phyloP scores from a whole-genome alignment of 2,329 filamentous ascomycete species.

The Moelleriella libera region DNA sequence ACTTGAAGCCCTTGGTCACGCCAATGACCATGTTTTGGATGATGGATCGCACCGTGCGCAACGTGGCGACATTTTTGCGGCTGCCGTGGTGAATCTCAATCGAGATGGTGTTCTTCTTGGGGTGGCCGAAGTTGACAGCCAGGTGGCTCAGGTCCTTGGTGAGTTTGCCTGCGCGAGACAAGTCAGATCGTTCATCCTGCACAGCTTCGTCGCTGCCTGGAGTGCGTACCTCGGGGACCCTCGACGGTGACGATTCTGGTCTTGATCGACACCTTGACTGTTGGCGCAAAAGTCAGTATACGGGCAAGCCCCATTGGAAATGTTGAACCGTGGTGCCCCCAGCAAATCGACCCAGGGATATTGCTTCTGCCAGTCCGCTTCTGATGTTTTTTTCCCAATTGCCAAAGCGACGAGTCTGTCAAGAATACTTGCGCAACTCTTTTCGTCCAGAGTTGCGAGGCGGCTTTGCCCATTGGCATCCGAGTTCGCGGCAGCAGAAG shows the following conservation, averaged over 20 bases:
- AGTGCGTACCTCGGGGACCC: constrained; percentile 68
- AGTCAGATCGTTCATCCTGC: background rate
- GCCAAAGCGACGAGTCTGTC: too few relatives aligned
- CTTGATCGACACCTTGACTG: constrained; percentile 97
- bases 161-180: constrained; percentile 58
- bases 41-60: constrained; percentile 93
- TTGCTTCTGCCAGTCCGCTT: background rate
- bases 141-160: constrained; percentile 93
- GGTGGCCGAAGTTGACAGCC: constrained; percentile 86
- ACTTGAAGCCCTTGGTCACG: constrained; percentile 98
- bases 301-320: background rate
- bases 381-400: too few relatives aligned
- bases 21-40: constrained; percentile 98
- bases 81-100: constrained; percentile 98
- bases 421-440: too few relatives aligned
- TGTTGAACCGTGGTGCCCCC: background rate
- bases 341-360: background rate
- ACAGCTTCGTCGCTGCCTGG: constrained; percentile 4
- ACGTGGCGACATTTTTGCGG: constrained; percentile 94
- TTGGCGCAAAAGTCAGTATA: constrained; percentile 11
- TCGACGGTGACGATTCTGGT: constrained; percentile 92
- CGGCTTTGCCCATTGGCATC: too few relatives aligned
- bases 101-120: constrained; percentile 74
- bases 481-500: background rate
- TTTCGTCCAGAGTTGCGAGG: too few relatives aligned